A percentile compares a stretch with the other conserved stretches of the same genome.
Conservation (phyloP, 192 early-diverging fungal species). For the Haplosporangium gracile region DNA sequence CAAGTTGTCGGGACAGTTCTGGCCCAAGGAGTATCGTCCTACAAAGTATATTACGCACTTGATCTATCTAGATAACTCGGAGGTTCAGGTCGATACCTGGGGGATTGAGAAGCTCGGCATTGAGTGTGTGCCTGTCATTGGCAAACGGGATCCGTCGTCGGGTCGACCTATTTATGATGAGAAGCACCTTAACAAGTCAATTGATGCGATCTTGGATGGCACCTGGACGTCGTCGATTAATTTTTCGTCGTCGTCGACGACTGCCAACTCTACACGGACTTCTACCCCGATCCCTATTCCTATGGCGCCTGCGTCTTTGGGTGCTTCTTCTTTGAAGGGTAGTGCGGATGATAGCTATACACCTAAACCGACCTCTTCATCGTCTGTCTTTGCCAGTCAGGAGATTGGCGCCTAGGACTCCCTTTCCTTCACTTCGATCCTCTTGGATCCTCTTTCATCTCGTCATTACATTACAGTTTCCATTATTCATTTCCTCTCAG, state of each 20-base stretch:
- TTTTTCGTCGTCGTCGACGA: constrained; percentile 21
- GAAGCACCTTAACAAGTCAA: constrained; percentile 13
- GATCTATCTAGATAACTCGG: constrained; percentile 65
- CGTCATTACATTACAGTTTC: neutral
- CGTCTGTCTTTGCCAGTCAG: neutral
- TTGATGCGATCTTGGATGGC: constrained; percentile 50
- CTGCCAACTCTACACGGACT: constrained; percentile 35
- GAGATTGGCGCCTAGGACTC: neutral
- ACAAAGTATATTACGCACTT: constrained; percentile 64
- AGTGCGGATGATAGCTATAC: neutral
- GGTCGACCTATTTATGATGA: constrained; percentile 55
- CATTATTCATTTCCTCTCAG: neutral
- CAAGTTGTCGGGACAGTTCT: constrained; percentile 46
- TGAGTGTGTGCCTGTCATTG: constrained; percentile 52
- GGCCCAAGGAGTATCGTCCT: constrained; percentile 48
- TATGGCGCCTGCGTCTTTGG: neutral
- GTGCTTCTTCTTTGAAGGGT: neutral
- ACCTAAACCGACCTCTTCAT: neutral
- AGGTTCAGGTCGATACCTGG: constrained; percentile 61
- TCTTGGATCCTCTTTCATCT: neutral
- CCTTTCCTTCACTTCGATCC: neutral
- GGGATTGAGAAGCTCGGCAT: constrained; percentile 63
- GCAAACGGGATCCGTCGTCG: constrained; percentile 28
- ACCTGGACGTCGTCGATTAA: constrained; percentile 18
- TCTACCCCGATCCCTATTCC: constrained; percentile 19